Percentiles rank a stretch among this genome's conserved stretches.
Evolutionary conservation across 192 early-diverging fungal species (phyloP).

Genomic region (Tieghemiomyces parasiticus): DNA sequence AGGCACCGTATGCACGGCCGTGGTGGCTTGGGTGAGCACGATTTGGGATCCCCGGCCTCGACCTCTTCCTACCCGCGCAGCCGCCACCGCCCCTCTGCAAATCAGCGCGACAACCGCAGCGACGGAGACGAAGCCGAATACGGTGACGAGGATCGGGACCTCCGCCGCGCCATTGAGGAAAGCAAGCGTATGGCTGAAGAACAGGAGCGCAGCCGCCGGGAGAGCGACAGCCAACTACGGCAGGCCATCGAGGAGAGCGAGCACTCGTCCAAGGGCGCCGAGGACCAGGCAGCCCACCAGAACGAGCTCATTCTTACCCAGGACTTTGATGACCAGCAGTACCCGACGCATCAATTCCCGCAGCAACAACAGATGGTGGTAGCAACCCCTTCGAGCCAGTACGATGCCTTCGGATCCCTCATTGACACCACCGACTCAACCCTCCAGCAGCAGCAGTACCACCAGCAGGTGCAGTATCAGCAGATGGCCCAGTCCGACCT

Average conservation of each 20-base stretch:
- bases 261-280: constrained; percentile 35
- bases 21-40: constrained; percentile 20
- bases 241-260: constrained; percentile 79
- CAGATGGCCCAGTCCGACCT: neutral
- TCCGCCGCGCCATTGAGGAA: constrained; percentile 70
- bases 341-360: neutral
- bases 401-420: neutral
- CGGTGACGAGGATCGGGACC: constrained; percentile 63
- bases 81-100: neutral
- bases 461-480: neutral
- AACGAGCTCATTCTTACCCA: constrained; percentile 10
- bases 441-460: constrained; percentile 13
- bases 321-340: constrained; percentile 10
- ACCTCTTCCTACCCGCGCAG: constrained; percentile 2
- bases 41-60: constrained; percentile 11
- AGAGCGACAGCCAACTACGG: constrained; percentile 65
- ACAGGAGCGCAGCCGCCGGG: constrained; percentile 35
- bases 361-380: neutral
- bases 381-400: no score
- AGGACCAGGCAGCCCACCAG: constrained; percentile 11
- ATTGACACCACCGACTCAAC: constrained; percentile 1
- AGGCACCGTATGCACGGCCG: constrained; percentile 37
- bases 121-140: constrained; percentile 16
- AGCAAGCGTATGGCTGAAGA: constrained; percentile 50
- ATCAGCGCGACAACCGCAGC: neutral